These are phyloP conservation scores for Biscogniauxia marginata DNA, from an alignment of 2,329 filamentous ascomycete species.

Conservation along the genomic window DNA sequence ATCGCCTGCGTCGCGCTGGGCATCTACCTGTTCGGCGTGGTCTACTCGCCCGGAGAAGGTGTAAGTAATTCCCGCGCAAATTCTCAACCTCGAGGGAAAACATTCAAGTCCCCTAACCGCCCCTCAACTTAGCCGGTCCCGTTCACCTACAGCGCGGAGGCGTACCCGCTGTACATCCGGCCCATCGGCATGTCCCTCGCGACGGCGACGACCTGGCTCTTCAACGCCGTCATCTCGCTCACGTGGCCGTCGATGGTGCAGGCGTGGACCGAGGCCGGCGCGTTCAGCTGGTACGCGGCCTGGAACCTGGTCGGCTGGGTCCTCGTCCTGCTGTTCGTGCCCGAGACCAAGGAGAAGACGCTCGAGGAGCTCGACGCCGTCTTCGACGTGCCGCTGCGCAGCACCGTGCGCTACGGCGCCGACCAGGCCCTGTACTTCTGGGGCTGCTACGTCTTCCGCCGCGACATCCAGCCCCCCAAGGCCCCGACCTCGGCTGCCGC, in stretches of 20 bases:
- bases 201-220: slow-evolving; percentile 50
- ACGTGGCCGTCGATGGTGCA: slow-evolving; percentile 47
- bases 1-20: slow-evolving; percentile 46
- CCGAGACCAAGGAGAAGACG: slow-evolving; percentile 45
- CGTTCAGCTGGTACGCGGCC: slow-evolving; percentile 48
- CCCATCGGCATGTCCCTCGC: slow-evolving; percentile 61
- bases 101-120: neutral
- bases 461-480: slow-evolving; percentile 26
- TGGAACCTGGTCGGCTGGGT: slow-evolving; percentile 50
- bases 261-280: slow-evolving; percentile 46
- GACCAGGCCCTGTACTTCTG: slow-evolving; percentile 33
- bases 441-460: slow-evolving; percentile 30
- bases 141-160: slow-evolving; percentile 67
- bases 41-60: slow-evolving; percentile 60
- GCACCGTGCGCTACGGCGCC: slow-evolving; percentile 36
- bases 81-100: no score
- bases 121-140: slow-evolving; percentile 45
- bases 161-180: slow-evolving; percentile 63
- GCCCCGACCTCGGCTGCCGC: slow-evolving; percentile 22
- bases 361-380: slow-evolving; percentile 45
- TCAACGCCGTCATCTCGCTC: slow-evolving; percentile 36
- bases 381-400: slow-evolving; percentile 32
- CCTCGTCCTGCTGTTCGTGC: slow-evolving; percentile 40
- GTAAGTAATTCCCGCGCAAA: slow-evolving; percentile 30
- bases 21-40: slow-evolving; percentile 49